Evolutionary conservation across 208 protist species (phyloP).

Genomic region (Phytomonas francai): DNA sequence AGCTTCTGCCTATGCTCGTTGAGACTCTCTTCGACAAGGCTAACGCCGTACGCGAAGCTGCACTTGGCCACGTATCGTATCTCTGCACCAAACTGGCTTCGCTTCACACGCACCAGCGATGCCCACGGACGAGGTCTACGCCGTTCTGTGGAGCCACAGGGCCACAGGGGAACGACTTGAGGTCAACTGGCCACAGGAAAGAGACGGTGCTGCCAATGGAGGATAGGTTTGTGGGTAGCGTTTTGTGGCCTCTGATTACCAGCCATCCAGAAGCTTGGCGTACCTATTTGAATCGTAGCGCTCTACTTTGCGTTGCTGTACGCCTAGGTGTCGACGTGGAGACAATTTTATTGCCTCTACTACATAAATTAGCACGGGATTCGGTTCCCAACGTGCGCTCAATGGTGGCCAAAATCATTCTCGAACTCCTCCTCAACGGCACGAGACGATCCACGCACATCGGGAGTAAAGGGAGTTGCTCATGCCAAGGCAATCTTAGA

Average conservation of each 20-base stretch:
- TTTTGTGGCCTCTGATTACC: conserved; percentile 68
- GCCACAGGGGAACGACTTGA: background rate
- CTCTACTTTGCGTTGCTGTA: conserved; percentile 58
- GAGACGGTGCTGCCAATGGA: background rate
- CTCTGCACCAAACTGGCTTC: conserved; percentile 9
- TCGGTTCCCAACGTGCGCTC: conserved; percentile 71
- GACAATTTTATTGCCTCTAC: conserved; percentile 52
- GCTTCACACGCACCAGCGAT: background rate
- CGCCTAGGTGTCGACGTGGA: conserved; percentile 66
- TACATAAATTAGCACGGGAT: conserved; percentile 63
- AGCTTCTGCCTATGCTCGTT: conserved; percentile 63
- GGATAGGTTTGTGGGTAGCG: conserved; percentile 50
- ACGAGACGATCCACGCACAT: background rate
- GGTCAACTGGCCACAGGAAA: background rate
- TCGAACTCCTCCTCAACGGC: conserved; percentile 34
- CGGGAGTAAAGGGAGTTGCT: background rate
- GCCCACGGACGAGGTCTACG: background rate
- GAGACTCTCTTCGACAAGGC: conserved; percentile 76
- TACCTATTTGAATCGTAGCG: conserved; percentile 66
- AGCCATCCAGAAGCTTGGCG: conserved; percentile 40
- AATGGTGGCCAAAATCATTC: conserved; percentile 62
- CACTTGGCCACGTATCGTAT: conserved; percentile 24
- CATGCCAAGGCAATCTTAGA: background rate
- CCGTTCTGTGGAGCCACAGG: background rate
- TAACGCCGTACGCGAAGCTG: conserved; percentile 58